phyloP scores from a whole-genome alignment of 192 early-diverging fungal species.

The Dimargaris xerosporica region DNA sequence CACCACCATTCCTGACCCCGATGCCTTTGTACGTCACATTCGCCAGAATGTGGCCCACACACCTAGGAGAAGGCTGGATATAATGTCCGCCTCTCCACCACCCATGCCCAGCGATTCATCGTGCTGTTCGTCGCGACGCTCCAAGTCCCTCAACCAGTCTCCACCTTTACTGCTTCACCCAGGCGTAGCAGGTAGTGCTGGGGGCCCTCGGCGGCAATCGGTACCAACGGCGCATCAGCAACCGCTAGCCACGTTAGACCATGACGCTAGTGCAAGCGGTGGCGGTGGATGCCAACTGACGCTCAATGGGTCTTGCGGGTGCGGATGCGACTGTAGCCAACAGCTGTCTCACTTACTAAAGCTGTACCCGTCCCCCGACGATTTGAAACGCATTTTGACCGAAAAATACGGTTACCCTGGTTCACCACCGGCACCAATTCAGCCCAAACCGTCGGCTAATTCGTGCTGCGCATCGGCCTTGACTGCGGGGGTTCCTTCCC shows the following conservation, averaged over 20 bases:
- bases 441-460: neutral
- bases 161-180: no score
- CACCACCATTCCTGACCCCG: neutral
- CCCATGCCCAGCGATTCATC: no score
- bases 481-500: neutral
- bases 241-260: no score
- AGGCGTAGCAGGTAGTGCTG: no score
- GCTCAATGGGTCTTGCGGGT: slow-evolving; percentile 17
- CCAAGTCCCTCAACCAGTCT: no score
- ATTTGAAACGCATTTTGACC: neutral
- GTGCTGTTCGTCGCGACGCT: no score
- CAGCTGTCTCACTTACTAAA: slow-evolving; percentile 21
- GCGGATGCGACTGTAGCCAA: slow-evolving; percentile 27
- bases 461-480: neutral
- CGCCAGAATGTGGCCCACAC: no score
- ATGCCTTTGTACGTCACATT: neutral
- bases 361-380: neutral
- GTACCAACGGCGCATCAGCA: no score
- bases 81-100: no score
- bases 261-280: slow-evolving; percentile 13
- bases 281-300: neutral
- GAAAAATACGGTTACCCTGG: neutral
- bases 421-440: neutral
- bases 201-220: no score
- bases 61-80: no score